These are phyloP conservation scores for Diaporthe amygdali DNA, from an alignment of 2,329 filamentous ascomycete genomes.

Conservation along the genomic window DNA sequence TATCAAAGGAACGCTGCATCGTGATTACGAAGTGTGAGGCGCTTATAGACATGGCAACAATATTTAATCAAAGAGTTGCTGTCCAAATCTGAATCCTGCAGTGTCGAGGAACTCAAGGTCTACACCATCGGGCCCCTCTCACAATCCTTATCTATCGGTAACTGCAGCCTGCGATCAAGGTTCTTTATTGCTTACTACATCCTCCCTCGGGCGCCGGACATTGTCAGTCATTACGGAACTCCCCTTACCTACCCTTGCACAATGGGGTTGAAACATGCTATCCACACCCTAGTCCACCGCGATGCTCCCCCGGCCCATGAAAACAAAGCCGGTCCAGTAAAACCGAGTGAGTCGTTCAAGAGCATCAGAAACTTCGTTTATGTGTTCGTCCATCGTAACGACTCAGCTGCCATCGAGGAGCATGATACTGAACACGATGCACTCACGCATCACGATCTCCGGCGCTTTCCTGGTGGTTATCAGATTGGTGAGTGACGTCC, in stretches of 20 bases:
- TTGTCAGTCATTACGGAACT: not conserved
- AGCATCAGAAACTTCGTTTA: not conserved
- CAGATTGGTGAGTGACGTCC: not conserved
- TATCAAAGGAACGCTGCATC: not conserved
- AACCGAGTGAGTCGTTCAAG: not conserved
- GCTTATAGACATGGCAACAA: not conserved
- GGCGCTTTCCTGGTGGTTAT: not conserved
- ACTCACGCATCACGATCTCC: not conserved
- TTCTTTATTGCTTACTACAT: not conserved
- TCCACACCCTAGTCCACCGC: not conserved
- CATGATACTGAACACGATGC: not conserved
- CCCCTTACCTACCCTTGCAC: not conserved
- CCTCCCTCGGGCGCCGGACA: not conserved
- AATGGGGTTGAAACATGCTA: constrained; percentile 10
- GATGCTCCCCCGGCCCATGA: not conserved
- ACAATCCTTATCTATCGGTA: not conserved
- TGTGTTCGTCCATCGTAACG: not conserved
- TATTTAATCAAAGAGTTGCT: not conserved
- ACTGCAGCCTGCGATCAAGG: not conserved
- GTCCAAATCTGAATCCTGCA: not conserved
- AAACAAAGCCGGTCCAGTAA: not conserved
- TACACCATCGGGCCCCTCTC: not conserved
- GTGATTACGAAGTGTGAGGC: not conserved
- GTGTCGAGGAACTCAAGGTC: not conserved
- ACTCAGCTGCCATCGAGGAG: not conserved